Percentiles rank a stretch among this genome's conserved stretches.
Evolutionary conservation across 139 green algal species (phyloP).

Genomic region (Haematococcus lacustris): DNA sequence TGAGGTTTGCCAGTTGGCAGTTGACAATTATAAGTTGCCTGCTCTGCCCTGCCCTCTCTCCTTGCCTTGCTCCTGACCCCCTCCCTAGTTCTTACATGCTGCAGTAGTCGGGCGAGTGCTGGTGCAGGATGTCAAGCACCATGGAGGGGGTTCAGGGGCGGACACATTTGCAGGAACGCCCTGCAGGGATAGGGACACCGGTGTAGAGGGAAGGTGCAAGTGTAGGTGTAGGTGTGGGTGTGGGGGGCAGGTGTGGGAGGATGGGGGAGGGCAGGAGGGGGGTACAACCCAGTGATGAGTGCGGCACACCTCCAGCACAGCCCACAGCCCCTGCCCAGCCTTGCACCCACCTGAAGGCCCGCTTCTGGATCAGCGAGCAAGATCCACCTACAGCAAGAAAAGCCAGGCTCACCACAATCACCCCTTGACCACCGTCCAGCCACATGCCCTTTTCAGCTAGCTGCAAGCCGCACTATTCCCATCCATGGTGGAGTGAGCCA

Average conservation of each 20-base stretch:
- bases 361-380: conserved; percentile 70
- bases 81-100: conserved; percentile 14
- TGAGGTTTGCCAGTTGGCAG: too few relatives aligned
- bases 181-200: conserved; percentile 23
- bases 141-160: conserved; percentile 42
- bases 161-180: conserved; percentile 50
- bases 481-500: too few relatives aligned
- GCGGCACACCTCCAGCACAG: too few relatives aligned
- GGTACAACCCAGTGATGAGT: background rate
- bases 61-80: too few relatives aligned
- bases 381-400: conserved; percentile 70
- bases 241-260: too few relatives aligned
- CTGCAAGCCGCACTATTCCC: too few relatives aligned
- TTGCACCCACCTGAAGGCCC: conserved; percentile 71
- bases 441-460: too few relatives aligned
- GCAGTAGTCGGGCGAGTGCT: conserved; percentile 22
- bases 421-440: too few relatives aligned
- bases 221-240: background rate
- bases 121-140: conserved; percentile 57
- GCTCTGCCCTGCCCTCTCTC: too few relatives aligned
- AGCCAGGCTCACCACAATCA: too few relatives aligned
- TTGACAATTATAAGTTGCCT: background rate
- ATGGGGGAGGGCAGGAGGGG: conserved; percentile 1
- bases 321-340: too few relatives aligned
- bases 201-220: too few relatives aligned